Conservation (phyloP, 2,329 filamentous ascomycete genomes). For the Xylaria sp. region DNA sequence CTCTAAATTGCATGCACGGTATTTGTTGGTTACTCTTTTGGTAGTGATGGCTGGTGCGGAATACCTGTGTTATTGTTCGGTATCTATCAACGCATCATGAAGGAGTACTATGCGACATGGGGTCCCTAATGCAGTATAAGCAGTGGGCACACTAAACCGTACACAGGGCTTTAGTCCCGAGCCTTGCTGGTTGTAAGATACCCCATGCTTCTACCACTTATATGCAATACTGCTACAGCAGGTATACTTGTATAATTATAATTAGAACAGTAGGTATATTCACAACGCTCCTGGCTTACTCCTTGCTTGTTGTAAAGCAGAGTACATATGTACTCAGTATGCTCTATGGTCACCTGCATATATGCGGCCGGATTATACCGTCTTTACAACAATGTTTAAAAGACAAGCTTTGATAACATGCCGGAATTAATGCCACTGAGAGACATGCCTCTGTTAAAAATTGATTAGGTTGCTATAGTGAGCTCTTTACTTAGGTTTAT, state of each 20-base stretch:
- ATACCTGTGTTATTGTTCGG: not conserved
- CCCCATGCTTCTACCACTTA: not conserved
- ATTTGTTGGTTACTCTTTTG: not conserved
- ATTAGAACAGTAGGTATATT: slow-evolving; percentile 19
- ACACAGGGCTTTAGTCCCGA: not conserved
- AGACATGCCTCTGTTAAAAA: not conserved
- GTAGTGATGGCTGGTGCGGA: not conserved
- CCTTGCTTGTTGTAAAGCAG: not conserved
- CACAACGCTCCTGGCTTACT: not conserved
- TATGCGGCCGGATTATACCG: slow-evolving; percentile 12
- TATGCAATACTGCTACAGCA: not conserved
- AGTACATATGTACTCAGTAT: too few relatives aligned
- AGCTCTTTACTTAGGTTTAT: not conserved
- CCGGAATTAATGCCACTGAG: not conserved
- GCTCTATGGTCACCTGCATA: not conserved
- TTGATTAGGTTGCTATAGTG: not conserved
- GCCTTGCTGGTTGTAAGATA: not conserved
- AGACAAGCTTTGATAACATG: not conserved
- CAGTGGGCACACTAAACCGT: not conserved
- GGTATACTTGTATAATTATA: slow-evolving; percentile 16
- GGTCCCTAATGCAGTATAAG: slow-evolving; percentile 1
- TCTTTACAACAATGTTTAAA: not conserved
- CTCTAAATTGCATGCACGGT: not conserved
- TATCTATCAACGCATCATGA: slow-evolving; percentile 12
- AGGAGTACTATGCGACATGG: slow-evolving; percentile 10